phyloP scores from a whole-genome alignment of 2,329 filamentous ascomycete species.

The Venturia pyrina region DNA sequence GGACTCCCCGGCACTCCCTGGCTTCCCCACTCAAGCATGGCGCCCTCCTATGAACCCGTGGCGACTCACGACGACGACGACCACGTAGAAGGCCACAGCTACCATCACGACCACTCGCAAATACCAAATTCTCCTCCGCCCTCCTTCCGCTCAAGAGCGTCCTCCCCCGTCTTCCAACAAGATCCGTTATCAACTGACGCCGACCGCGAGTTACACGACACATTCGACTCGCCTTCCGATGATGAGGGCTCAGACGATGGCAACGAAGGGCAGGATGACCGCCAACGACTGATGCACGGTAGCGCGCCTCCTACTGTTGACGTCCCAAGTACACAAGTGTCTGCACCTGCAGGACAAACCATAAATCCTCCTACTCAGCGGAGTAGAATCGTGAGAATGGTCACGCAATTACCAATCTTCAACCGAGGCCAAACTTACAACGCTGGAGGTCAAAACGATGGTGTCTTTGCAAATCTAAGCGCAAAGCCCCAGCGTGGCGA shows the following conservation, averaged over 20 bases:
- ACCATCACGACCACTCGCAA: constrained; percentile 20
- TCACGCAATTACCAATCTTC: constrained; percentile 46
- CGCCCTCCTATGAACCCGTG: constrained; percentile 23
- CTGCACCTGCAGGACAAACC: neutral
- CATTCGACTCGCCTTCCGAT: constrained; percentile 61
- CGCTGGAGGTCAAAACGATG: constrained; percentile 70
- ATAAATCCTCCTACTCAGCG: constrained; percentile 21
- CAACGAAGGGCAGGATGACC: constrained; percentile 67
- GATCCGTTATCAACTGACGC: constrained; percentile 46
- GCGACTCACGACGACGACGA: constrained; percentile 35
- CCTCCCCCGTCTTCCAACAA: constrained; percentile 52
- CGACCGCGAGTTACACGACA: constrained; percentile 78
- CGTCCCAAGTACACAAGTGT: constrained; percentile 12
- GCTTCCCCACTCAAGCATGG: neutral
- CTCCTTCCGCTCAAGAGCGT: constrained; percentile 79
- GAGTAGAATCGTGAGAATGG: constrained; percentile 32
- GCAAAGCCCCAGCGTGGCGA: constrained; percentile 74
- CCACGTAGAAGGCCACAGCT: constrained; percentile 16
- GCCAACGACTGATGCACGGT: constrained; percentile 74
- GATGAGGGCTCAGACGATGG: constrained; percentile 62
- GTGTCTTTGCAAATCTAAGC: constrained; percentile 90
- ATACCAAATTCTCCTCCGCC: constrained; percentile 48
- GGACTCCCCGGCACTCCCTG: neutral
- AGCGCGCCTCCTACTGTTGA: constrained; percentile 24
- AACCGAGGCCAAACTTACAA: constrained; percentile 50